Conservation (phyloP, 2,329 filamentous ascomycete species). For the Epichloe amarillans region DNA sequence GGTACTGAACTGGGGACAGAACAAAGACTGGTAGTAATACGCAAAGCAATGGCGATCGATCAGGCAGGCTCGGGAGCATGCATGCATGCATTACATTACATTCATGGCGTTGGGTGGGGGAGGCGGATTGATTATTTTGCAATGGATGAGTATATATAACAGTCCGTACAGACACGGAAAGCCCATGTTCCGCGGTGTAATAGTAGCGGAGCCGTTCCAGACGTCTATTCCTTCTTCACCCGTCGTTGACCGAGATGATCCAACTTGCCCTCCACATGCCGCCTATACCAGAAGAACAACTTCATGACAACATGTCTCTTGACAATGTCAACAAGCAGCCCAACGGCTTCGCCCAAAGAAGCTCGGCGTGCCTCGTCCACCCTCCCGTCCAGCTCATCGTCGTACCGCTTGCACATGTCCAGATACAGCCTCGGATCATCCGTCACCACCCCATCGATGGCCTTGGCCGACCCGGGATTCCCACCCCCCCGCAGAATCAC, state of each 20-base stretch:
- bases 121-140: too few relatives aligned
- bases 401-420: conserved; percentile 37
- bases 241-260: conserved; percentile 15
- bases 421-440: conserved; percentile 63
- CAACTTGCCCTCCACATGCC: conserved; percentile 14
- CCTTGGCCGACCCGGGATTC: not conserved
- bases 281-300: conserved; percentile 13
- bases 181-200: too few relatives aligned
- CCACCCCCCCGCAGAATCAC: not conserved
- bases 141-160: too few relatives aligned
- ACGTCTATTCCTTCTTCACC: not conserved
- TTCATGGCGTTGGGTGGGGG: too few relatives aligned
- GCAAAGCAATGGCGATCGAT: not conserved
- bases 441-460: conserved; percentile 71
- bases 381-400: conserved; percentile 13
- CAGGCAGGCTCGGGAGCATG: too few relatives aligned
- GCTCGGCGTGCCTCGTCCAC: not conserved
- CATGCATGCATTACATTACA: too few relatives aligned
- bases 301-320: conserved; percentile 11
- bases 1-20: too few relatives aligned
- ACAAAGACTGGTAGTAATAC: not conserved
- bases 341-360: conserved; percentile 7
- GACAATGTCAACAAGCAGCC: conserved; percentile 9
- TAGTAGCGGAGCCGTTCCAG: too few relatives aligned
- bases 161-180: too few relatives aligned